Evolutionary conservation across 129 eudicot genomes (phyloP).

Genomic region (Flaveria brownii): DNA sequence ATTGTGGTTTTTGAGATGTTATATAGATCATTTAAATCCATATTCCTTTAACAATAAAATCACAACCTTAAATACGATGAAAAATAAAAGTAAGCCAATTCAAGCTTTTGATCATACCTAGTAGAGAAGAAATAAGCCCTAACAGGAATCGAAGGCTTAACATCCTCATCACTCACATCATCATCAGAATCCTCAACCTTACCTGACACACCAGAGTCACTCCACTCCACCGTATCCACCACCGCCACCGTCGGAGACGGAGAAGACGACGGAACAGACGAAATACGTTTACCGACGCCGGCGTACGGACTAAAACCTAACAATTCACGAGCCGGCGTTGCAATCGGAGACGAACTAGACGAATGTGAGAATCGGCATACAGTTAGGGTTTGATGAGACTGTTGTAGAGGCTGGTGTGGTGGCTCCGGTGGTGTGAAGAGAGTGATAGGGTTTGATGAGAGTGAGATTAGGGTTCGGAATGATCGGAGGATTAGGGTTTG

Average conservation of each 20-base stretch:
- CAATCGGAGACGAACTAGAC: conserved; percentile 22
- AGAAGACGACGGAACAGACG: conserved; percentile 32
- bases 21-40: neutral
- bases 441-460: conserved; percentile 24
- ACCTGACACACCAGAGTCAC: conserved; percentile 17
- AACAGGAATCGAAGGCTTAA: conserved; percentile 64
- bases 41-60: too few relatives aligned
- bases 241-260: conserved; percentile 22
- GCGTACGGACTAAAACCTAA: conserved; percentile 22
- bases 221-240: conserved; percentile 28
- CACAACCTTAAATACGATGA: neutral
- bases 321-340: conserved; percentile 25
- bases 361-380: conserved; percentile 23
- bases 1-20: neutral
- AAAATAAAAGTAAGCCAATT: neutral
- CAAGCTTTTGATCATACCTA: conserved; percentile 44
- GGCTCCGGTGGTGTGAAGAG: conserved; percentile 26
- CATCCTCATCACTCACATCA: conserved; percentile 47
- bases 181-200: conserved; percentile 36
- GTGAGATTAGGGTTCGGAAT: conserved; percentile 29
- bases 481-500: conserved; percentile 40
- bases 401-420: neutral
- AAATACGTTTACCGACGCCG: conserved; percentile 40
- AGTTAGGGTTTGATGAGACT: conserved; percentile 22
- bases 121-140: conserved; percentile 92